Conservation (phyloP, 495 filamentous ascomycete genomes). For the Xylaria acuta region DNA sequence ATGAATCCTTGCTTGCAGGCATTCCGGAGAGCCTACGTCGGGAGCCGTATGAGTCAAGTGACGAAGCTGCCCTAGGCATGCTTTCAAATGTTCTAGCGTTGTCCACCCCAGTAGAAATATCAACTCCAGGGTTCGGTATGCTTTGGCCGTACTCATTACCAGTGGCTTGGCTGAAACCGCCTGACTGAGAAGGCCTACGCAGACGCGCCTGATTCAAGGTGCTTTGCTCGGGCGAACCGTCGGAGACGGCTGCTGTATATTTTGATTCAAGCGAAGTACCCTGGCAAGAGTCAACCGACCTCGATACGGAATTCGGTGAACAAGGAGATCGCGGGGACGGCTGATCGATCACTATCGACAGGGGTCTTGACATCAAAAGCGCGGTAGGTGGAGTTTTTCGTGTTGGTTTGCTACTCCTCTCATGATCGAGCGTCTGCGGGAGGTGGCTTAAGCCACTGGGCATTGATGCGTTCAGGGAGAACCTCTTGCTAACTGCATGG, state of each 20-base stretch:
- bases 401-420: constrained; percentile 31
- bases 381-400: constrained; percentile 52
- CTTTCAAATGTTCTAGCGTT: constrained; percentile 19
- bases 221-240: constrained; percentile 25
- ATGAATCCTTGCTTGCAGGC: constrained; percentile 19
- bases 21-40: constrained; percentile 31
- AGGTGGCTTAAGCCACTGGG: constrained; percentile 14
- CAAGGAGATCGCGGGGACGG: constrained; percentile 47
- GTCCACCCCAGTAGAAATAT: not conserved
- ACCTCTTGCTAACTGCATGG: constrained; percentile 50
- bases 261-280: constrained; percentile 8
- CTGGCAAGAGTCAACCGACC: constrained; percentile 20
- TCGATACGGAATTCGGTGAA: constrained; percentile 23
- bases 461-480: constrained; percentile 41
- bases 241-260: not conserved
- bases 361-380: constrained; percentile 49
- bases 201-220: not conserved
- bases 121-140: not conserved
- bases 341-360: constrained; percentile 58
- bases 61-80: constrained; percentile 35
- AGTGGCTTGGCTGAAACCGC: not conserved
- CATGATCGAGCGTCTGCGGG: constrained; percentile 27
- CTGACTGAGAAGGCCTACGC: constrained; percentile 1
- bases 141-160: not conserved
- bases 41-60: constrained; percentile 31